Conservation (phyloP, 192 early-diverging fungal genomes). For the Coemansia sp. region DNA sequence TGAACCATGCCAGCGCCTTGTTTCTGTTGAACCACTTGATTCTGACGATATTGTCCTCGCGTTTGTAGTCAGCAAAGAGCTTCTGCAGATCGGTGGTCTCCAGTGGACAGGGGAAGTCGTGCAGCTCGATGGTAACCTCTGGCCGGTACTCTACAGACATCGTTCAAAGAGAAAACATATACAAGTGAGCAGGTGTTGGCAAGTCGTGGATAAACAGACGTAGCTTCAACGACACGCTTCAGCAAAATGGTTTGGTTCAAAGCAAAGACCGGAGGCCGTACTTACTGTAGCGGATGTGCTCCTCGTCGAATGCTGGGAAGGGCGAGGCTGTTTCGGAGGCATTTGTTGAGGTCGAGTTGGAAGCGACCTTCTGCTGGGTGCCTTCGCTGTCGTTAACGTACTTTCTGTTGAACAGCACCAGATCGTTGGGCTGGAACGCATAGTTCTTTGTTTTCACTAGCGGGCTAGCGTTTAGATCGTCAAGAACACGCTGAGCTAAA, state of each 20-base stretch:
- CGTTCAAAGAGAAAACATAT: background rate
- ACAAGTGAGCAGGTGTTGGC: too few relatives aligned
- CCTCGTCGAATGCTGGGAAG: constrained; percentile 48
- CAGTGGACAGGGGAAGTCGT: constrained; percentile 51
- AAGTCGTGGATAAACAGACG: too few relatives aligned
- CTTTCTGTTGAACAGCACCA: constrained; percentile 53
- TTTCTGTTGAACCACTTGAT: constrained; percentile 58
- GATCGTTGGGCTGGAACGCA: constrained; percentile 36
- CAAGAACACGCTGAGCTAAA: constrained; percentile 51
- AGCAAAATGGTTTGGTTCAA: too few relatives aligned
- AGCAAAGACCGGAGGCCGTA: background rate
- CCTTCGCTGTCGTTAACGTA: constrained; percentile 23
- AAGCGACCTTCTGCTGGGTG: constrained; percentile 9
- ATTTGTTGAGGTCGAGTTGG: constrained; percentile 16
- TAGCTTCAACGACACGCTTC: too few relatives aligned
- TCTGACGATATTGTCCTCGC: constrained; percentile 54
- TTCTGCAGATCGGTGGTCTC: constrained; percentile 52
- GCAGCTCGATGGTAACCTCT: constrained; percentile 55
- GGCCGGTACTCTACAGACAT: constrained; percentile 46
- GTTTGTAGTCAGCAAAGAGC: constrained; percentile 45
- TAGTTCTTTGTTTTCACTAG: constrained; percentile 49
- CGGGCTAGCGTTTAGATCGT: constrained; percentile 41
- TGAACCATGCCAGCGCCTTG: constrained; percentile 55
- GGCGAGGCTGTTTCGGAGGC: constrained; percentile 40
- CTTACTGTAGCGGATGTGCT: constrained; percentile 56